phyloP scores from a whole-genome alignment of 257 asterid genomes.

The Primulina tabacum region DNA sequence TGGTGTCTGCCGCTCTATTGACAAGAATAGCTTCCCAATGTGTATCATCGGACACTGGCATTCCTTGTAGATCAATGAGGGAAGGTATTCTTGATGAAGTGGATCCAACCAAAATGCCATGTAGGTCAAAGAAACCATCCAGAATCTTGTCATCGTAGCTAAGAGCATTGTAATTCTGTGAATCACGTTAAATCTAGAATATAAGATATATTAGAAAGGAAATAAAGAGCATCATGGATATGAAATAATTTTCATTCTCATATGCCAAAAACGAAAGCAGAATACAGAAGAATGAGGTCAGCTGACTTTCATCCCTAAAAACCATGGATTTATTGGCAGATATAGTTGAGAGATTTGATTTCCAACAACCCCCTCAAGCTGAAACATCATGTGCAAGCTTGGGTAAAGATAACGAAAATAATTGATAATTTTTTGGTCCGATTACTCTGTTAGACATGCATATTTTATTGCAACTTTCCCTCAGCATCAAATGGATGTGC shows the following conservation, averaged over 20 bases:
- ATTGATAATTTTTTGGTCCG: background rate
- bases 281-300: conserved; percentile 15
- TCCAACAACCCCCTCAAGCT: background rate
- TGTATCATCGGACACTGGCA: conserved; percentile 56
- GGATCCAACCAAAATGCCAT: conserved; percentile 63
- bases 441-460: background rate
- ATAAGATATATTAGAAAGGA: conserved; percentile 69
- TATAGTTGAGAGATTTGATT: background rate
- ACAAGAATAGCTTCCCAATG: conserved; percentile 93
- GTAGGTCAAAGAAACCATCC: conserved; percentile 92
- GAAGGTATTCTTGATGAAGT: conserved; percentile 86
- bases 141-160: conserved; percentile 91
- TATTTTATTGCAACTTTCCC: background rate
- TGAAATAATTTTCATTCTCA: conserved; percentile 11
- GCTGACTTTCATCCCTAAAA: conserved; percentile 1
- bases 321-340: background rate
- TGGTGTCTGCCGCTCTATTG: conserved; percentile 69
- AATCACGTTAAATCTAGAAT: conserved; percentile 74
- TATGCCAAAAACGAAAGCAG: conserved; percentile 18
- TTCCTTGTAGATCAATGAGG: conserved; percentile 83
- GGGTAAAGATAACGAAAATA: background rate
- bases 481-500: background rate
- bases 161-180: conserved; percentile 96
- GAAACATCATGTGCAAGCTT: background rate
- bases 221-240: conserved; percentile 23